Evolutionary conservation across 1,139 yeast genomes (phyloP), one percentile per base, ranked within the genome.

Genomic region (Geotrichum carabidarum): DNA sequence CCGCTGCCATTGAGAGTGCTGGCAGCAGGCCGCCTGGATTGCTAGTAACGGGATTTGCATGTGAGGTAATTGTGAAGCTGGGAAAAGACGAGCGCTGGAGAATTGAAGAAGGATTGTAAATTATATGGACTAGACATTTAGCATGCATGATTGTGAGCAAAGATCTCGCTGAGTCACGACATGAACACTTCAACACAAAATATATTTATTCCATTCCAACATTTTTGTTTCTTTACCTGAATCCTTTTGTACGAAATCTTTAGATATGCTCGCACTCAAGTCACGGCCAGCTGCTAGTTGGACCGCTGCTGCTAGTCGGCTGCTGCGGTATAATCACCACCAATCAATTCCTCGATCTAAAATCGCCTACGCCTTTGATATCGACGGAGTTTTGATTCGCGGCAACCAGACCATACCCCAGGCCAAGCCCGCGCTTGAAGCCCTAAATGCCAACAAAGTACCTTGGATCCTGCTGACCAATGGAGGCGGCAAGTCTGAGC

Each of bases 1-100:
- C 84, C 0, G 82, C 77, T 35, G 95, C 94, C 0, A 80, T 90
- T 1, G 86, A 84, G 60, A 80, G 79, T n/a, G 80, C 83, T 50
- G 98, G 96, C 0, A 85, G 94, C 11, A 76, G 96, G 59, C 99
- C 99, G 0, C 99, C 99, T 0, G 98, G 99, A 0, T 73, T 93
- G 56, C 74, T 93, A 47, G 85, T 93, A 1, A 80, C 90, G 1
- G 98, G 99, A 0, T 75, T 78, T 62, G 86, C 95, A 0, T 90
- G 96, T 63, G 80, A 79, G 32, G 88, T 84, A 0, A 54, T 67
- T 56, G 57, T 66, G 61, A 40, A 75, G 65, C 34, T 56, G 51
- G 46, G 58, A n/a, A 57, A 66, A 43, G 63, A 58, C 3, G 66
- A 67, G 36, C 71, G 68, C 53, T 81, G 86, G 85, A 59, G 65